Conservation (phyloP, 1,284 basidiomycete species). For the Singerocomus rubriflavus region DNA sequence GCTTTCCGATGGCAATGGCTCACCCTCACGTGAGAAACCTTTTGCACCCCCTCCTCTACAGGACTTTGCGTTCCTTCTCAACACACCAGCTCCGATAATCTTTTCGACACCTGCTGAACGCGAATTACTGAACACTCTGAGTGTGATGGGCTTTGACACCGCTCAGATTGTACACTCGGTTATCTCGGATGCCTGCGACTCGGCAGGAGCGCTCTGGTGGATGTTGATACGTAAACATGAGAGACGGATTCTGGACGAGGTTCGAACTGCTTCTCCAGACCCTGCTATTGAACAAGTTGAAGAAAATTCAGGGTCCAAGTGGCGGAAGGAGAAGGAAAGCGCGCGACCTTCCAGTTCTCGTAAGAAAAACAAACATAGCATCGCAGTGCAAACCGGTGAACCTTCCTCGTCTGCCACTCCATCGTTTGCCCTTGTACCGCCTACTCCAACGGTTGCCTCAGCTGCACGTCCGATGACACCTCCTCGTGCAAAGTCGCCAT, state of each 20-base stretch:
- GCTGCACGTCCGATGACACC: slow-evolving; percentile 48
- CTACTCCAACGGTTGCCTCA: slow-evolving; percentile 60
- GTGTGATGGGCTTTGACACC: slow-evolving; percentile 83
- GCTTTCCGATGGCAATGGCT: slow-evolving; percentile 56
- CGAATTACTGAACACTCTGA: slow-evolving; percentile 74
- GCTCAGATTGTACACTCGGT: slow-evolving; percentile 95
- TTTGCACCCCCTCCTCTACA: slow-evolving; percentile 44
- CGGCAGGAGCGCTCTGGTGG: slow-evolving; percentile 95
- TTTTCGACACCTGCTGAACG: slow-evolving; percentile 86
- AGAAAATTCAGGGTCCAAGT: slow-evolving; percentile 24
- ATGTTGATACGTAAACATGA: slow-evolving; percentile 83
- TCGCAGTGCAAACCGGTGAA: slow-evolving; percentile 30
- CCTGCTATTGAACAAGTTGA: slow-evolving; percentile 30
- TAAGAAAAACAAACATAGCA: slow-evolving; percentile 22
- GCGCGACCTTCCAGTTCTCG: slow-evolving; percentile 20
- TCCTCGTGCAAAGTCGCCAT: slow-evolving; percentile 50
- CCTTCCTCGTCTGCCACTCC: slow-evolving; percentile 47
- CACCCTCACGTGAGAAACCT: slow-evolving; percentile 48
- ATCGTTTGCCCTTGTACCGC: slow-evolving; percentile 65
- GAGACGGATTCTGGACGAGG: slow-evolving; percentile 48
- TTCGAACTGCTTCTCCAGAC: slow-evolving; percentile 23
- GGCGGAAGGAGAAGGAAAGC: slow-evolving; percentile 33
- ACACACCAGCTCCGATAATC: slow-evolving; percentile 69
- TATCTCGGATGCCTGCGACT: slow-evolving; percentile 88
- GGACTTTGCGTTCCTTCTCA: slow-evolving; percentile 74